Evolutionary conservation across 2,329 filamentous ascomycete genomes (phyloP), one percentile per base, ranked within the genome.

Genomic region (Colletotrichum orbiculare): DNA sequence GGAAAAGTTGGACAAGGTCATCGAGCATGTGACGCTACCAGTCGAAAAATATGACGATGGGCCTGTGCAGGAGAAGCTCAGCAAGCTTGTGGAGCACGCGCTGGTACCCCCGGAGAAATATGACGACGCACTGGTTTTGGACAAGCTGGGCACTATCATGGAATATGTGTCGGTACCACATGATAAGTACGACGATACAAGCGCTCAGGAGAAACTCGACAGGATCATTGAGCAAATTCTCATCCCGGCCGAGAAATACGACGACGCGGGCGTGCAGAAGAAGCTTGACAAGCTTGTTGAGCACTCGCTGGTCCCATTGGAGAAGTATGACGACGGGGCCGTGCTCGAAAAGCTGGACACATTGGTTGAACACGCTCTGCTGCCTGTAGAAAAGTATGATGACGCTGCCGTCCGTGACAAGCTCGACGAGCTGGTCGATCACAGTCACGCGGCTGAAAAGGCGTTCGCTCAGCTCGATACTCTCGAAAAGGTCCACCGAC

Each of bases 401-500:
- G 72, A 74, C 50, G 60, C 67, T 11, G 68, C 70, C 13, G 66
- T 76, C 33, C 72, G 71, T 33, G 68, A 67, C 8, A 75, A 74
- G 63, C 70, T 75, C n/a, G 73, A 74, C 66, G 72, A 69, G 68
- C 78, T 91, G 4, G 82, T 93, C 45, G 86, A 86, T 54, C 88
- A 92, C 72, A 88, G 86, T 38, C 83, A 88, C 34, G 84, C 87
- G 17, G 86, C 92, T 0, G 86, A 86, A 55, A 89, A 93, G 73
- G 88, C 91, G 1, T 87, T 93, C 41, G 83, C 85, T 6, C 92
- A 94, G 70, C 86, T 97, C 49, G 90, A 91, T 67, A 92, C 92
- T 33, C 85, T 99, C 6, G 93, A 97, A 70, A 87, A 94, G 75
- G 96, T 98, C 54, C 93, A 97, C 72, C 86, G 91, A 69, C 92